Evolutionary conservation across 2,329 filamentous ascomycete species (phyloP).

Genomic region (Stemphylium lycopersici): DNA sequence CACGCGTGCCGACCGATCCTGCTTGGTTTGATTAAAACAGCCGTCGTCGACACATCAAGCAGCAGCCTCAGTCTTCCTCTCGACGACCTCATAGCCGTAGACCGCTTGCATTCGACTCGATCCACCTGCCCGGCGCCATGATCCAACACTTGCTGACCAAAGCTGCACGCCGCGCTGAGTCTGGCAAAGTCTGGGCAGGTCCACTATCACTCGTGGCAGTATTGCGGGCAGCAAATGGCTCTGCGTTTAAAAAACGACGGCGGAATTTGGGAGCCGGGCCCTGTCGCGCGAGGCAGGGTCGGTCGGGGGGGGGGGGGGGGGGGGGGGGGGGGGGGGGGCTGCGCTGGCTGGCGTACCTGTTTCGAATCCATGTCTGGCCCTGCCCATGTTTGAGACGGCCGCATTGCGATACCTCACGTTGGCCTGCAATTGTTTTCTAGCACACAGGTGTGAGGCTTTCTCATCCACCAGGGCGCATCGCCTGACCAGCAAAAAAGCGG

Average conservation of each 20-base stretch:
- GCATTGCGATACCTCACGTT: conserved; percentile 24
- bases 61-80: conserved; percentile 1
- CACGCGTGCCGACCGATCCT: not conserved
- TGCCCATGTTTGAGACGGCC: conserved; percentile 33
- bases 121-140: conserved; percentile 22
- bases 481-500: conserved; percentile 25
- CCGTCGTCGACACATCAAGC: not conserved
- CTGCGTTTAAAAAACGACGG: conserved; percentile 42
- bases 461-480: conserved; percentile 8
- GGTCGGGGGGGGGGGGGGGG: conserved; percentile 10
- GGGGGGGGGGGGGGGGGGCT: too few species aligned
- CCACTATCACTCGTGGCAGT: conserved; percentile 37
- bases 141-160: conserved; percentile 33
- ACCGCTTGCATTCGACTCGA: conserved; percentile 12
- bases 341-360: conserved; percentile 39
- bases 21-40: conserved; percentile 16
- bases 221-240: conserved; percentile 35
- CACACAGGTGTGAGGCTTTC: conserved; percentile 12
- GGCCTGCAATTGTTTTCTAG: conserved; percentile 16
- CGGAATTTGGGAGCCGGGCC: conserved; percentile 40
- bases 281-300: conserved; percentile 21
- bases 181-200: conserved; percentile 34
- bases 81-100: not conserved
- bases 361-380: conserved; percentile 33
- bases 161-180: conserved; percentile 30